A percentile compares a stretch with the other conserved stretches of the same genome.
Conservation (phyloP, 1,284 basidiomycete species). For the Tilletiaria anomala region DNA sequence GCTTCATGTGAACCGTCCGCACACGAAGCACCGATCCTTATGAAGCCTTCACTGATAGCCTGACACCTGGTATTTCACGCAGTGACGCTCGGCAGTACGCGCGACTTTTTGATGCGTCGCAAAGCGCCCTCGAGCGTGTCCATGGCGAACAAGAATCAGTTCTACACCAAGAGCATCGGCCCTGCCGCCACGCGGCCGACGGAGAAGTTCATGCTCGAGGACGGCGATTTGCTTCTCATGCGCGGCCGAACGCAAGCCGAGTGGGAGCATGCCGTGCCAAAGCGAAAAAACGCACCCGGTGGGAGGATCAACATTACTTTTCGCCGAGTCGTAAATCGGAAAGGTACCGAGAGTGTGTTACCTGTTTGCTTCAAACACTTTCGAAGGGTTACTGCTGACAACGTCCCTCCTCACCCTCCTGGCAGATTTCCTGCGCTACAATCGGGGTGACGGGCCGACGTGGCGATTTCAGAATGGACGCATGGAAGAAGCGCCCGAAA, state of each 20-base stretch:
- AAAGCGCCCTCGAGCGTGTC: slow-evolving; percentile 24
- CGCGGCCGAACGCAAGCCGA: slow-evolving; percentile 39
- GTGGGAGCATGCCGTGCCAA: slow-evolving; percentile 41
- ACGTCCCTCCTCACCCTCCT: too few species aligned
- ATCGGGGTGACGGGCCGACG: too few species aligned
- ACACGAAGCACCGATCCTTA: too few species aligned
- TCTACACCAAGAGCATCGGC: slow-evolving; percentile 3
- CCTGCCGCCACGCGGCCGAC: slow-evolving; percentile 9
- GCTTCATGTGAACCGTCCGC: too few species aligned
- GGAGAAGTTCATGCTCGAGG: slow-evolving; percentile 34
- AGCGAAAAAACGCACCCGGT: slow-evolving; percentile 21
- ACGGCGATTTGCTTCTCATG: slow-evolving; percentile 42
- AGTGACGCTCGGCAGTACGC: slow-evolving; percentile 35
- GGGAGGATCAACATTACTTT: slow-evolving; percentile 42
- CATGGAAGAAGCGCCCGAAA: too few species aligned
- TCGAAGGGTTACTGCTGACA: too few species aligned
- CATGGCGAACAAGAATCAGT: neutral
- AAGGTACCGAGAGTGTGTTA: too few species aligned
- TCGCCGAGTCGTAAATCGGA: slow-evolving; percentile 37
- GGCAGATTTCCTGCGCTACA: too few species aligned
- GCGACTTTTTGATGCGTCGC: slow-evolving; percentile 40
- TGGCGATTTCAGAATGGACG: too few species aligned
- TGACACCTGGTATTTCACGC: too few species aligned
- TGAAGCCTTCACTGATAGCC: too few species aligned
- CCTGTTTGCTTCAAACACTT: too few species aligned